phyloP scores from a whole-genome alignment of 106 monocot genomes.

The Cymbidium sinense region DNA sequence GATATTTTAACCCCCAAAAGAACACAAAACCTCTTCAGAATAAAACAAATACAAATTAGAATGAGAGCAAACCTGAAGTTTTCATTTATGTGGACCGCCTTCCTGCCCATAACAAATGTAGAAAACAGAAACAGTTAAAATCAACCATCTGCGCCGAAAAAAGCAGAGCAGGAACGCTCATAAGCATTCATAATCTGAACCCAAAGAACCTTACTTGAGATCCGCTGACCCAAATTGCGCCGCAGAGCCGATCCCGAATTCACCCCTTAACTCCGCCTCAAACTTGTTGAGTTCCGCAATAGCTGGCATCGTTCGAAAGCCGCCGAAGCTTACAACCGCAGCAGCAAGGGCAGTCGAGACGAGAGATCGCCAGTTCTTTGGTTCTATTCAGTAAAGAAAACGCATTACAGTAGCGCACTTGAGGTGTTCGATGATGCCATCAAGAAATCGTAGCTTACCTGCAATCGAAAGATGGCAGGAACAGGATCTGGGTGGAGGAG shows the following conservation, averaged over 20 bases:
- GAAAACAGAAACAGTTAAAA: background rate
- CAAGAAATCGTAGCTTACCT: background rate
- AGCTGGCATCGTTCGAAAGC: constrained; percentile 35
- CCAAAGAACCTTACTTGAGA: constrained; percentile 47
- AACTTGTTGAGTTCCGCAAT: constrained; percentile 88
- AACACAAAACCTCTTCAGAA: too few relatives aligned
- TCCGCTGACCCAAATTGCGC: constrained; percentile 94
- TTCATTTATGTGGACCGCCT: constrained; percentile 80
- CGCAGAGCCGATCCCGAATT: constrained; percentile 95
- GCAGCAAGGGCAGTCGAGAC: constrained; percentile 59
- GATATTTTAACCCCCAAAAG: too few relatives aligned
- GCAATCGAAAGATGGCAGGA: constrained; percentile 2
- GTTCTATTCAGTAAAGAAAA: constrained; percentile 4
- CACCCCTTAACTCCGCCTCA: constrained; percentile 76
- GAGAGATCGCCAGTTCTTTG: constrained; percentile 34
- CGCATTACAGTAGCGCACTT: background rate
- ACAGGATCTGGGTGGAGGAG: background rate
- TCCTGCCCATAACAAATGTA: constrained; percentile 39
- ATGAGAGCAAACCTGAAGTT: constrained; percentile 67
- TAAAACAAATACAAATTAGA: background rate
- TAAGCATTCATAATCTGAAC: background rate
- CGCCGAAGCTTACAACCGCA: constrained; percentile 25
- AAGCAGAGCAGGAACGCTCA: background rate
- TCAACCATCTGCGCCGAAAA: background rate
- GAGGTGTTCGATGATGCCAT: background rate